A percentile compares a stretch with the other conserved stretches of the same genome.
Conservation (phyloP, 2,329 filamentous ascomycete species). For the Colletotrichum sidae region DNA sequence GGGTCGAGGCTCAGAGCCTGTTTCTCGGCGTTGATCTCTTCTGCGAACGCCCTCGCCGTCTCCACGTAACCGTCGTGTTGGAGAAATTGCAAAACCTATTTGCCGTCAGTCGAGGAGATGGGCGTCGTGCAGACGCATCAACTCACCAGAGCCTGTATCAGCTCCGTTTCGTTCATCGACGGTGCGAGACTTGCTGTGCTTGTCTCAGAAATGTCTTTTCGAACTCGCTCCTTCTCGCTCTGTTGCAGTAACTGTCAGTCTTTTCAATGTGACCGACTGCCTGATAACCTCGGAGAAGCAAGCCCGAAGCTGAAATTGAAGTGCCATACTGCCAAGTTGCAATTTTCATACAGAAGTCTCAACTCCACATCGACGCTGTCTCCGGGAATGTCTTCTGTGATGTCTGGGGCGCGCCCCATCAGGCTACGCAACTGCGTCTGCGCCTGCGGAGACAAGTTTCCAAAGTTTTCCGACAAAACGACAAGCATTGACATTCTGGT, state of each 20-base stretch:
- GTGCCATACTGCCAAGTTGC: too few relatives aligned
- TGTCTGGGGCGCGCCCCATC: too few relatives aligned
- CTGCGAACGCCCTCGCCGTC: slow-evolving; percentile 87
- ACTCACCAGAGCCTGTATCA: slow-evolving; percentile 82
- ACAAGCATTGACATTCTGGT: too few relatives aligned
- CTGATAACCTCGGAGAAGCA: too few relatives aligned
- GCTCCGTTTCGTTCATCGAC: slow-evolving; percentile 76
- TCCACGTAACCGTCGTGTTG: slow-evolving; percentile 97
- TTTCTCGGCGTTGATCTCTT: slow-evolving; percentile 82
- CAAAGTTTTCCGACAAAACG: too few relatives aligned
- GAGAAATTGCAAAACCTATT: slow-evolving; percentile 82
- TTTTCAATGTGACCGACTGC: too few relatives aligned
- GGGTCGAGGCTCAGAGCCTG: slow-evolving; percentile 73
- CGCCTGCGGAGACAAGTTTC: too few relatives aligned
- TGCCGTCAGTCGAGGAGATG: slow-evolving; percentile 18
- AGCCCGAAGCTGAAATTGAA: too few relatives aligned
- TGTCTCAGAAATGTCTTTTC: slow-evolving; percentile 68
- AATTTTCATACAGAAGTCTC: too few relatives aligned
- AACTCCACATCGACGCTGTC: too few relatives aligned
- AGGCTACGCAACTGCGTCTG: too few relatives aligned
- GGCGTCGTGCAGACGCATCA: neutral
- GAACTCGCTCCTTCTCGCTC: slow-evolving; percentile 58
- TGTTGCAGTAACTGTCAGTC: slow-evolving; percentile 5
- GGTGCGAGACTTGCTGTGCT: slow-evolving; percentile 72
- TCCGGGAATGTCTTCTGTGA: too few relatives aligned